Conservation (phyloP, 2,329 filamentous ascomycete species). For the Diaporthe ampelina region DNA sequence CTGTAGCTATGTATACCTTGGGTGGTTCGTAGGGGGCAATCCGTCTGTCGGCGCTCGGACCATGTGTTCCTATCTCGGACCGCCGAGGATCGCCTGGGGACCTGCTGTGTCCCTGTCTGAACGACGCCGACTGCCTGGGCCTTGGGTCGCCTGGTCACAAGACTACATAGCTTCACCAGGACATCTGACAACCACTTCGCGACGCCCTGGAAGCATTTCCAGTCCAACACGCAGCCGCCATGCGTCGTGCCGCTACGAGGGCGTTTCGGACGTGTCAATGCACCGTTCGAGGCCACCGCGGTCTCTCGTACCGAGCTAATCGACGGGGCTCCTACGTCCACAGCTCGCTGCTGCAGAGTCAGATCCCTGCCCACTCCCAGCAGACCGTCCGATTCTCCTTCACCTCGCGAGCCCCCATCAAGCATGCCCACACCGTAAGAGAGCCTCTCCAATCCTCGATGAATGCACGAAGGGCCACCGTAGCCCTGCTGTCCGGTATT, state of each 20-base stretch:
- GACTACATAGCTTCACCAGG: slow-evolving; percentile 24
- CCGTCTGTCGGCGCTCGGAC: slow-evolving; percentile 19
- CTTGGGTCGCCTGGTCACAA: slow-evolving; percentile 28
- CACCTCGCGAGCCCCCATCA: slow-evolving; percentile 50
- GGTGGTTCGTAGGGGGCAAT: not conserved
- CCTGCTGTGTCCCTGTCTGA: slow-evolving; percentile 8
- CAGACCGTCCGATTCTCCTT: slow-evolving; percentile 44
- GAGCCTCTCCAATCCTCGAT: slow-evolving; percentile 77
- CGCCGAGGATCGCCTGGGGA: slow-evolving; percentile 5
- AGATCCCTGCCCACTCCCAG: slow-evolving; percentile 42
- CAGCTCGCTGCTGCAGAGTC: slow-evolving; percentile 42
- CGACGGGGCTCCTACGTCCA: slow-evolving; percentile 56
- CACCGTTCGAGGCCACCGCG: slow-evolving; percentile 66
- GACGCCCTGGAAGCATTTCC: slow-evolving; percentile 36
- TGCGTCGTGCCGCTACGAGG: slow-evolving; percentile 81
- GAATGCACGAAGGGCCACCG: slow-evolving; percentile 78
- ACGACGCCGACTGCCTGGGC: slow-evolving; percentile 24
- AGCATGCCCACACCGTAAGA: slow-evolving; percentile 53
- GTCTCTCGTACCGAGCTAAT: slow-evolving; percentile 59
- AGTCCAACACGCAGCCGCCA: slow-evolving; percentile 56
- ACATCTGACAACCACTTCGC: slow-evolving; percentile 6
- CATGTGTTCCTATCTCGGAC: slow-evolving; percentile 36
- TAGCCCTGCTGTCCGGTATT: slow-evolving; percentile 77
- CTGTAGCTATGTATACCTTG: not conserved
- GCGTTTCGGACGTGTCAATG: slow-evolving; percentile 77